A percentile compares a stretch with the other conserved stretches of the same genome.
These are phyloP conservation scores for Xylaria sp. DNA, from an alignment of 2,329 filamentous ascomycete species.

Conservation along the genomic window DNA sequence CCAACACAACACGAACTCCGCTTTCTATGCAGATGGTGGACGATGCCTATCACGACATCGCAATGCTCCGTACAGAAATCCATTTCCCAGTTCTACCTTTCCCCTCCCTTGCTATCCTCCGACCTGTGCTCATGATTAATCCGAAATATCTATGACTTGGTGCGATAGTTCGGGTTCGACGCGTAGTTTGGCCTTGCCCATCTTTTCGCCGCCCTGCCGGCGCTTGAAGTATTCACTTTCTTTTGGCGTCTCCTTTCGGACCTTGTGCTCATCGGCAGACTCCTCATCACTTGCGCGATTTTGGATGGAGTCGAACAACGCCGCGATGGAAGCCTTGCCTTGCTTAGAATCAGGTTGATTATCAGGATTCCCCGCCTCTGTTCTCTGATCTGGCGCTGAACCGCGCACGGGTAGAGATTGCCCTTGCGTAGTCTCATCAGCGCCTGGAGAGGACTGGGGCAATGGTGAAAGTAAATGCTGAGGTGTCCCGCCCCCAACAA, in stretches of 20 bases:
- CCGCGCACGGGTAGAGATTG: conserved; percentile 31
- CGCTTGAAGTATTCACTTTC: conserved; percentile 20
- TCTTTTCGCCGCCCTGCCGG: conserved; percentile 15
- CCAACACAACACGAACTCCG: conserved; percentile 25
- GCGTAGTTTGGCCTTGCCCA: conserved; percentile 17
- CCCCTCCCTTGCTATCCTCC: not conserved
- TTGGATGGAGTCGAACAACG: not conserved
- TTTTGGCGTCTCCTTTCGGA: conserved; percentile 3
- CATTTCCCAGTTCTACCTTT: not conserved
- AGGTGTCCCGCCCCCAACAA: conserved; percentile 1
- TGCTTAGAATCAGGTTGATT: not conserved
- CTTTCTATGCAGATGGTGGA: conserved; percentile 1
- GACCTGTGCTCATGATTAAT: conserved; percentile 7
- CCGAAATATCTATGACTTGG: conserved; percentile 24
- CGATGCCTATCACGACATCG: not conserved
- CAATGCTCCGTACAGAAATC: conserved; percentile 8
- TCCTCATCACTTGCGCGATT: not conserved
- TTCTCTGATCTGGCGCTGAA: conserved; percentile 5
- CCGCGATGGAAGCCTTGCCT: not conserved
- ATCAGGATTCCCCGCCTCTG: not conserved
- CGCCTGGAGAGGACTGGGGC: conserved; percentile 20
- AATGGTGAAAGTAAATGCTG: conserved; percentile 23
- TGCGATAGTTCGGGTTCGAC: conserved; percentile 5
- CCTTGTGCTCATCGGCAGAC: not conserved
- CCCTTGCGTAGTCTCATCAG: conserved; percentile 21